A percentile compares a stretch with the other conserved stretches of the same genome.
Evolutionary conservation across 805 yeast species (phyloP).

Genomic region (Yueomyces sinensis): DNA sequence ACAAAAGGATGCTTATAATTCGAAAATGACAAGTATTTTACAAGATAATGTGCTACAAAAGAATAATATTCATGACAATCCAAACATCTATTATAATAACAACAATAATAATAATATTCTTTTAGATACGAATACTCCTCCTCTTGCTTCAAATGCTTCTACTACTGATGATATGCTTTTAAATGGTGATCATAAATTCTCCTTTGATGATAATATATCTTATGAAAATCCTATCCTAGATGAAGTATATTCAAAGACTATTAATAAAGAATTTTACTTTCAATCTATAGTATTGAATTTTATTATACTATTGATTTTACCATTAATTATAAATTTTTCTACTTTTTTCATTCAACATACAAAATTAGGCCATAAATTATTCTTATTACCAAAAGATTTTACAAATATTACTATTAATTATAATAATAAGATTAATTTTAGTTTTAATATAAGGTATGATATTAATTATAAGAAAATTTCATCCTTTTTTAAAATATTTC

Average conservation of each 20-base stretch:
- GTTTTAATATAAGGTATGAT: not conserved
- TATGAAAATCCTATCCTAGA: conserved; percentile 20
- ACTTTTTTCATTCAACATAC: conserved; percentile 10
- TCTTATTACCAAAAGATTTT: not conserved
- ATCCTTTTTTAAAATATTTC: conserved; percentile 10
- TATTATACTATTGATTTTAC: conserved; percentile 20
- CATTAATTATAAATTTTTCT: conserved; percentile 13
- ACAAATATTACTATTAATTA: not conserved
- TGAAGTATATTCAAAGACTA: conserved; percentile 23
- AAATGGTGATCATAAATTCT: not conserved
- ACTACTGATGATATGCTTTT: not conserved
- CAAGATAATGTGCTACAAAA: too few relatives aligned
- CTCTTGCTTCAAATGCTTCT: not conserved
- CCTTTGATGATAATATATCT: not conserved
- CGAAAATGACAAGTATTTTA: not conserved
- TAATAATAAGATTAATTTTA: not conserved
- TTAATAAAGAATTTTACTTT: conserved; percentile 30
- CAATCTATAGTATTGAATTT: conserved; percentile 24
- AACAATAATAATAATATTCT: not conserved
- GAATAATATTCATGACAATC: not conserved
- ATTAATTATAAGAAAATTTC: not conserved
- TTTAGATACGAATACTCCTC: not conserved
- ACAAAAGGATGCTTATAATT: not conserved
- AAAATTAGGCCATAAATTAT: conserved; percentile 5
- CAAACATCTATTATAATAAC: not conserved